Conservation (phyloP, 768 basidiomycete genomes). For the Lentinula boryana region DNA sequence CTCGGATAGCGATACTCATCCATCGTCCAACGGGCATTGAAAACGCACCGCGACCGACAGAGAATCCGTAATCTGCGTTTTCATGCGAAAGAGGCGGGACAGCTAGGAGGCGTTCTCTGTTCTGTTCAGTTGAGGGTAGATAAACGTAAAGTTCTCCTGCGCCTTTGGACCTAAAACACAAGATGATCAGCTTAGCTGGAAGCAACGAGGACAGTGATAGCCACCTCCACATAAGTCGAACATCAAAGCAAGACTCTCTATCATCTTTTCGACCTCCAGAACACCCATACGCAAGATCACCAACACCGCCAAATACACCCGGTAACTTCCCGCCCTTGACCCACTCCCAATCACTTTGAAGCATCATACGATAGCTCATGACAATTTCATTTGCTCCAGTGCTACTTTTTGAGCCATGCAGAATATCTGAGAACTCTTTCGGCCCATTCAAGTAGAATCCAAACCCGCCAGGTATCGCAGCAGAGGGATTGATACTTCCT, state of each 20-base stretch:
- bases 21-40: constrained; percentile 47
- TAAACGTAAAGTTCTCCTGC: constrained; percentile 68
- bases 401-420: constrained; percentile 14
- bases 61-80: constrained; percentile 58
- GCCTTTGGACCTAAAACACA: constrained; percentile 35
- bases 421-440: constrained; percentile 26
- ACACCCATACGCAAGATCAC: constrained; percentile 55
- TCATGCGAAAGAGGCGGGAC: constrained; percentile 44
- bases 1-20: constrained; percentile 58
- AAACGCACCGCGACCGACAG: constrained; percentile 63
- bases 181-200: background rate
- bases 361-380: constrained; percentile 62
- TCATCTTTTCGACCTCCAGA: constrained; percentile 60
- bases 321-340: constrained; percentile 75
- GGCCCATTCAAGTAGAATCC: constrained; percentile 66
- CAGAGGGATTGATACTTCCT: constrained; percentile 57
- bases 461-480: constrained; percentile 52
- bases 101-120: constrained; percentile 32
- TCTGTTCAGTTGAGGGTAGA: constrained; percentile 44
- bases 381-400: constrained; percentile 46
- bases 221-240: constrained; percentile 74
- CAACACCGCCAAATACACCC: constrained; percentile 57
- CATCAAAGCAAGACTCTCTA: constrained; percentile 62
- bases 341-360: constrained; percentile 59
- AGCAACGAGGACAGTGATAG: constrained; percentile 3